Evolutionary conservation across 108 stramenopile genomes (phyloP).

Genomic region (Fragilaria crotonensis): DNA sequence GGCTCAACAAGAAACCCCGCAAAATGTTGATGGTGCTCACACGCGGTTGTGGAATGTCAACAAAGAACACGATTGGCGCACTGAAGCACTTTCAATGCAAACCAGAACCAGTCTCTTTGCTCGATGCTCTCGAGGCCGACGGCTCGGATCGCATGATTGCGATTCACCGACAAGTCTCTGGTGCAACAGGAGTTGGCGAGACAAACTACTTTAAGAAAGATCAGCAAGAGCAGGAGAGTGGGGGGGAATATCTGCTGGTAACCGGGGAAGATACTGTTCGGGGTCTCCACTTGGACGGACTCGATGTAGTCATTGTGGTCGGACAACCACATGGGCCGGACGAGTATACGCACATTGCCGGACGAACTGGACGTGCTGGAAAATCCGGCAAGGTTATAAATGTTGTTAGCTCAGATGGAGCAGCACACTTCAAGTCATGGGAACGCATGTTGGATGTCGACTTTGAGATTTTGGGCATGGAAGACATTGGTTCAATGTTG

Average conservation of each 20-base stretch:
- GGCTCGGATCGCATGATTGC: conserved; percentile 73
- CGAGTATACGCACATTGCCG: conserved; percentile 95
- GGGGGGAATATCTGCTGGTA: conserved; percentile 64
- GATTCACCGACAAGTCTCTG: conserved; percentile 65
- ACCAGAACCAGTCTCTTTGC: conserved; percentile 64
- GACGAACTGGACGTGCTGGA: conserved; percentile 87
- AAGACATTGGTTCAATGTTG: not conserved
- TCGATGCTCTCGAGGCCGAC: conserved; percentile 70
- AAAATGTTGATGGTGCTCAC: conserved; percentile 70
- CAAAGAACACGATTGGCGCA: conserved; percentile 76
- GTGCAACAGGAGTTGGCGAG: conserved; percentile 71
- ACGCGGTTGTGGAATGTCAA: conserved; percentile 59
- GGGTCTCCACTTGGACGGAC: conserved; percentile 84
- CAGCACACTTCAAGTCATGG: conserved; percentile 62
- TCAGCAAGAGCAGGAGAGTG: conserved; percentile 4
- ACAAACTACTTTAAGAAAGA: conserved; percentile 6
- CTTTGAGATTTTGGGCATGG: conserved; percentile 9
- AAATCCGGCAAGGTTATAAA: conserved; percentile 62
- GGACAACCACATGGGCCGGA: conserved; percentile 82
- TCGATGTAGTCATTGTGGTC: conserved; percentile 79
- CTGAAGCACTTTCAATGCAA: conserved; percentile 67
- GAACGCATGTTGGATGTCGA: conserved; percentile 62
- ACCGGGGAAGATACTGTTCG: conserved; percentile 89
- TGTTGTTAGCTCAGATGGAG: conserved; percentile 62
- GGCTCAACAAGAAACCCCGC: conserved; percentile 13